Conservation (phyloP, 2,329 filamentous ascomycete genomes). For the Penicillium sp. region DNA sequence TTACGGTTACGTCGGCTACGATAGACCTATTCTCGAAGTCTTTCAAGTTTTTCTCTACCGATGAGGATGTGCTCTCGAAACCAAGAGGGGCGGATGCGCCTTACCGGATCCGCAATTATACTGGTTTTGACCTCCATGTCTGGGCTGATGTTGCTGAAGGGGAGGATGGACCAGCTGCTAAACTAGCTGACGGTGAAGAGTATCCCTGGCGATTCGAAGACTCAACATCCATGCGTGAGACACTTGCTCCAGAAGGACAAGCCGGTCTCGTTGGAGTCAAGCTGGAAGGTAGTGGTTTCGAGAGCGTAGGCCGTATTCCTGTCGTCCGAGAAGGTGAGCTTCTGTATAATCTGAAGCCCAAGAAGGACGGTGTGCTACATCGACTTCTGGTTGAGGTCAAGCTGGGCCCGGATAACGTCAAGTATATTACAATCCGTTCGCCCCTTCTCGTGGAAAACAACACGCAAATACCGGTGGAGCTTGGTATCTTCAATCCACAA, state of each 20-base stretch:
- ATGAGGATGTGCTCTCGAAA: constrained; percentile 92
- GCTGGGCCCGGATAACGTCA: constrained; percentile 92
- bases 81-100: constrained; percentile 89
- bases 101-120: constrained; percentile 93
- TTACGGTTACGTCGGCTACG: constrained; percentile 90
- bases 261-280: constrained; percentile 80
- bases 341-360: constrained; percentile 85
- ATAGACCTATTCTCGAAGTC: constrained; percentile 95
- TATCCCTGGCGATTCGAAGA: constrained; percentile 96
- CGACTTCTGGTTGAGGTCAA: constrained; percentile 90
- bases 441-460: constrained; percentile 93
- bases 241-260: constrained; percentile 80
- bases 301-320: constrained; percentile 83
- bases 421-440: constrained; percentile 94
- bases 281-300: constrained; percentile 92
- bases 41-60: constrained; percentile 82
- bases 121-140: constrained; percentile 85
- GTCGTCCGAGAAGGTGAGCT: constrained; percentile 94
- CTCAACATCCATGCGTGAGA: constrained; percentile 94
- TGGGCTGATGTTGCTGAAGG: constrained; percentile 79
- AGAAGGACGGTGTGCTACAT: constrained; percentile 83
- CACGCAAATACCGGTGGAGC: constrained; percentile 92
- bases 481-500: constrained; percentile 86
- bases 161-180: constrained; percentile 69
- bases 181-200: constrained; percentile 86